phyloP scores from a whole-genome alignment of 345 rosid species.

The Litchi chinensis region DNA sequence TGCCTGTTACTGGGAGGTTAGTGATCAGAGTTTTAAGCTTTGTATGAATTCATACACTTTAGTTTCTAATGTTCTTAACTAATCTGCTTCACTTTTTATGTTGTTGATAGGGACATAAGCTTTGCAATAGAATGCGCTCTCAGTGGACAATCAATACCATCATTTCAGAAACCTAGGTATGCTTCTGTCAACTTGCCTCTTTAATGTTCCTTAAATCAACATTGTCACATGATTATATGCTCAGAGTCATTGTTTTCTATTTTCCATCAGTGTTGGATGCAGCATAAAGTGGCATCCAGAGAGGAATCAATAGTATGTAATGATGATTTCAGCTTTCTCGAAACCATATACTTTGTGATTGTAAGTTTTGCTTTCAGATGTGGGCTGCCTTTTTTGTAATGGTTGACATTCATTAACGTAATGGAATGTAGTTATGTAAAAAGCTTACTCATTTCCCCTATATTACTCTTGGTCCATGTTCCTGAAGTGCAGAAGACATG shows the following conservation, averaged over 20 bases:
- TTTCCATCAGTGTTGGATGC: conserved; percentile 73
- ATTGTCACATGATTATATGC: conserved; percentile 13
- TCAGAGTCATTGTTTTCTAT: conserved; percentile 19
- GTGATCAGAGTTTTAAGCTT: conserved; percentile 20
- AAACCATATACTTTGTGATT: not conserved
- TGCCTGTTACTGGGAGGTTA: conserved; percentile 80
- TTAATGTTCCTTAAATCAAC: not conserved
- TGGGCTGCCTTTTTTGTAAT: conserved; percentile 17
- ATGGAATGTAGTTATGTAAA: not conserved
- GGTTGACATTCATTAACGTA: conserved; percentile 6
- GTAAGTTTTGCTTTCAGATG: conserved; percentile 20
- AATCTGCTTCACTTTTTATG: conserved; percentile 21
- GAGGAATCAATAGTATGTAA: conserved; percentile 26
- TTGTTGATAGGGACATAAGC: conserved; percentile 59
- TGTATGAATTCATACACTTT: not conserved
- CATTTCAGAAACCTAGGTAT: conserved; percentile 81
- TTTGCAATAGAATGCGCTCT: conserved; percentile 72
- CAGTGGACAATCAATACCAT: conserved; percentile 70
- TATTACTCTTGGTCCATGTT: not conserved
- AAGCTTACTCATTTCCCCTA: not conserved
- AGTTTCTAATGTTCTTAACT: not conserved
- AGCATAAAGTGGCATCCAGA: conserved; percentile 95
- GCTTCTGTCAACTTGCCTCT: conserved; percentile 7
- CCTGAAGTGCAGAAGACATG: conserved; percentile 8
- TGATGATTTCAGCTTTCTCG: conserved; percentile 11